Base-by-base conservation (phyloP, 2,329 filamentous ascomycete genomes). In the Xylariaceae sp. region DNA sequence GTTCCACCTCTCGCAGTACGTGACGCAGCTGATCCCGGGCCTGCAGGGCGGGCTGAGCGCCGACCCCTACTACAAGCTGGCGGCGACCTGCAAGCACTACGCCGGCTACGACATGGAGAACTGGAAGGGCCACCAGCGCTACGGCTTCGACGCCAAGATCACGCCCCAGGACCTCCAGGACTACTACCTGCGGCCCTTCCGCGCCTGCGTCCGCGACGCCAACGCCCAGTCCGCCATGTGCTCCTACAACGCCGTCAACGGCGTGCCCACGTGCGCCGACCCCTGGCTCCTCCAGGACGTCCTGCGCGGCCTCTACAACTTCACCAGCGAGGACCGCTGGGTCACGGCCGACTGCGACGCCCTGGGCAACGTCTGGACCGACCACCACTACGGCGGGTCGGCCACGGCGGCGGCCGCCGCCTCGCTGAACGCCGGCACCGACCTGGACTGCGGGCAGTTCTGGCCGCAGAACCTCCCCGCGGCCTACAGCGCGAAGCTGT, bases 301-400 rank as follows among this genome's bases (percentile, higher is more conserved):
- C 17, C 66, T 87, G 3, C 73, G 83, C 2, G 74, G 82, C 19
- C 73, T 79, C 48, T 87, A 82, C 74, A 71, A 68, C 30, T 87
- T 81, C 67, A 75, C 71, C 0, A 68, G 72, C 3, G 70, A 77
- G 37, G 71, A 82, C 42, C 75, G 83, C 44, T 83, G 73, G 57
- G 73, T 87, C 22, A 81, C 78, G 0, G 76, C 72, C 4, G 83
- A 86, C 52, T 87, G 83, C 49, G 80, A 81, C 43, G 74, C 83
- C 0, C 66, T 84, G 0, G 68, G 73, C 34, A 74, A 82, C 49
- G 71, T 84, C 37, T 81, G 66, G 54, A 65, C 54, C 4, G 57
- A 63, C 32, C 66, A 69, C 34, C 51, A 63, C n/a, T 69, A 63
- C 41, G 61, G 62, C 28, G 48, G 53, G 9, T 61, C 53, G 19